A percentile compares a stretch with the other conserved stretches of the same genome.
These are phyloP conservation scores for Penium margaritaceum DNA, from an alignment of 139 green algal genomes.

Conservation along the genomic window DNA sequence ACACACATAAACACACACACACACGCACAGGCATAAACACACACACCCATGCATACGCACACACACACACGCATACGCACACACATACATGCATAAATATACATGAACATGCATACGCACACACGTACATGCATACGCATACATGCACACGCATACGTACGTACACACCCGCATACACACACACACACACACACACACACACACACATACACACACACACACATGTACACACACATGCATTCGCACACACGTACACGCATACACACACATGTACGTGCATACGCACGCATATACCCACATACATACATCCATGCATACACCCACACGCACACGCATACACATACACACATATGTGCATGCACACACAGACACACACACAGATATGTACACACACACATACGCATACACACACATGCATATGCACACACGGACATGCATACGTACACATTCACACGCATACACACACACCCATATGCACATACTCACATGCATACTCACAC, in stretches of 20 bases:
- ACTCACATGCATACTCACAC: neutral
- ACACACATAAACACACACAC: no score
- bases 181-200: neutral
- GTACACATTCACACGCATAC: neutral
- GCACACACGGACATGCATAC: neutral
- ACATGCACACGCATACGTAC: neutral
- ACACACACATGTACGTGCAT: neutral
- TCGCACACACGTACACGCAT: neutral
- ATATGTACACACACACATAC: neutral
- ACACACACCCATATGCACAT: neutral
- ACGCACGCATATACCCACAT: no score
- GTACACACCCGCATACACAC: neutral
- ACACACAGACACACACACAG: neutral
- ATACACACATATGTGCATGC: neutral
- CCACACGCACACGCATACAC: neutral
- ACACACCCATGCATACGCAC: neutral
- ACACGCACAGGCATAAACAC: neutral
- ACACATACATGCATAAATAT: neutral
- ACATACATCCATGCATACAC: no score
- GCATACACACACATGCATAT: neutral
- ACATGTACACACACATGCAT: neutral
- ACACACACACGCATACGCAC: no score
- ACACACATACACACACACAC: neutral
- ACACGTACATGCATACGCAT: neutral
- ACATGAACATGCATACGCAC: neutral